These are phyloP conservation scores for Xylariaceae sp. DNA, from an alignment of 2,329 filamentous ascomycete species.

Conservation along the genomic window DNA sequence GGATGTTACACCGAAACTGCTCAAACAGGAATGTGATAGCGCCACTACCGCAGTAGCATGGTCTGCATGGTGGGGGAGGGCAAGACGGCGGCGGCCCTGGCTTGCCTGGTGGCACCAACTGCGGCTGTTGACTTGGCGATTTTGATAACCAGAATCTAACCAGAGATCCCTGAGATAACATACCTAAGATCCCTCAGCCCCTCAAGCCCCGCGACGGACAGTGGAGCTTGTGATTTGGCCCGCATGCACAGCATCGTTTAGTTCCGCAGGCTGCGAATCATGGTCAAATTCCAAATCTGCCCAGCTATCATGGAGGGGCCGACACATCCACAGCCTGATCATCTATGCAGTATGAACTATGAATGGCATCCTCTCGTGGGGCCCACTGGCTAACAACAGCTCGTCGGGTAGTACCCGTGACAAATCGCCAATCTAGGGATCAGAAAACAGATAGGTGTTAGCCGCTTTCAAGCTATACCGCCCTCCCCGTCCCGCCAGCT, in stretches of 20 bases:
- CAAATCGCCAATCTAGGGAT: slow-evolving; percentile 16
- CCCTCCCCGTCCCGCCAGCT: not conserved
- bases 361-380: not conserved
- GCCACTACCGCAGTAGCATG: not conserved
- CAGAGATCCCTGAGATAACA: not conserved
- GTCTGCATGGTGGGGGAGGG: slow-evolving; percentile 4
- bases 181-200: slow-evolving; percentile 3
- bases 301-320: slow-evolving; percentile 27
- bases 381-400: not conserved
- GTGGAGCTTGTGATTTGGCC: slow-evolving; percentile 13
- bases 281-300: slow-evolving; percentile 37
- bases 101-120: not conserved
- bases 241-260: slow-evolving; percentile 23
- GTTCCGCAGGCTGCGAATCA: slow-evolving; percentile 15
- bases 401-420: slow-evolving; percentile 13
- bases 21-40: slow-evolving; percentile 15
- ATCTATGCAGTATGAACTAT: too few species aligned
- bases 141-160: not conserved
- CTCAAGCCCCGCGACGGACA: not conserved
- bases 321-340: slow-evolving; percentile 19
- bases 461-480: not conserved
- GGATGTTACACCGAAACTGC: not conserved
- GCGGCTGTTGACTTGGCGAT: slow-evolving; percentile 22
- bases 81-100: not conserved
- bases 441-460: not conserved